These are phyloP conservation scores for Fusarium subtropicale DNA, from an alignment of 2,329 filamentous ascomycete species.

Conservation along the genomic window DNA sequence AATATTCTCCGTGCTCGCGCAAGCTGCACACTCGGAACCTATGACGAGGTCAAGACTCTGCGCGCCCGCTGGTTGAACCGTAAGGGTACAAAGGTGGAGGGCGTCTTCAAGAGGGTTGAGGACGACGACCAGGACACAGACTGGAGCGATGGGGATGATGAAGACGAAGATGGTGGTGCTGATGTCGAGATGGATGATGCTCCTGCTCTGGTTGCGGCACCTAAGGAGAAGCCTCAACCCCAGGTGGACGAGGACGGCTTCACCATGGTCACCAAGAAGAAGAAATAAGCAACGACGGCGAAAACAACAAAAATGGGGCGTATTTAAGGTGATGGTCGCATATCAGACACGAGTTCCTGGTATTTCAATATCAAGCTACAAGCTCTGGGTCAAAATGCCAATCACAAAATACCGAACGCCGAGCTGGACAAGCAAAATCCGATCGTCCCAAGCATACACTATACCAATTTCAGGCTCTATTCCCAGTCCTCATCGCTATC, in stretches of 20 bases:
- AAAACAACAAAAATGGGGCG: slow-evolving; percentile 14
- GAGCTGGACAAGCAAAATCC: slow-evolving; percentile 44
- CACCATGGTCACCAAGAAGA: slow-evolving; percentile 77
- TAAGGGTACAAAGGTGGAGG: slow-evolving; percentile 68
- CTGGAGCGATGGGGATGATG: slow-evolving; percentile 70
- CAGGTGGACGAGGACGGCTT: slow-evolving; percentile 87
- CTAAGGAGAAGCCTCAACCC: slow-evolving; percentile 73
- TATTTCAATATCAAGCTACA: slow-evolving; percentile 46
- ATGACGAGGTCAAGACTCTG: slow-evolving; percentile 72
- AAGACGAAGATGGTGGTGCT: slow-evolving; percentile 65
- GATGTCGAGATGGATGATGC: slow-evolving; percentile 79
- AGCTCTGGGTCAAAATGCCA: slow-evolving; percentile 35
- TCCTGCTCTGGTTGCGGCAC: slow-evolving; percentile 66
- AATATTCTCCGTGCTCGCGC: slow-evolving; percentile 76
- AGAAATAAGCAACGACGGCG: slow-evolving; percentile 54
- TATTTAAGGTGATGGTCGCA: neutral
- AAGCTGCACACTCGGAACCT: slow-evolving; percentile 73
- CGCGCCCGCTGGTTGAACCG: slow-evolving; percentile 71
- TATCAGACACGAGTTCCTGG: slow-evolving; percentile 37
- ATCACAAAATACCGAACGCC: slow-evolving; percentile 51
- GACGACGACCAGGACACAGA: slow-evolving; percentile 69
- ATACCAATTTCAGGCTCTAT: slow-evolving; percentile 54
- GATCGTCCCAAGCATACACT: slow-evolving; percentile 27
- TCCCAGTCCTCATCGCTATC: slow-evolving; percentile 78
- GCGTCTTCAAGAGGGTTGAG: slow-evolving; percentile 66